Evolutionary conservation across 2,329 filamentous ascomycete genomes (phyloP).

Genomic region (Xylariomycetidae sp.): DNA sequence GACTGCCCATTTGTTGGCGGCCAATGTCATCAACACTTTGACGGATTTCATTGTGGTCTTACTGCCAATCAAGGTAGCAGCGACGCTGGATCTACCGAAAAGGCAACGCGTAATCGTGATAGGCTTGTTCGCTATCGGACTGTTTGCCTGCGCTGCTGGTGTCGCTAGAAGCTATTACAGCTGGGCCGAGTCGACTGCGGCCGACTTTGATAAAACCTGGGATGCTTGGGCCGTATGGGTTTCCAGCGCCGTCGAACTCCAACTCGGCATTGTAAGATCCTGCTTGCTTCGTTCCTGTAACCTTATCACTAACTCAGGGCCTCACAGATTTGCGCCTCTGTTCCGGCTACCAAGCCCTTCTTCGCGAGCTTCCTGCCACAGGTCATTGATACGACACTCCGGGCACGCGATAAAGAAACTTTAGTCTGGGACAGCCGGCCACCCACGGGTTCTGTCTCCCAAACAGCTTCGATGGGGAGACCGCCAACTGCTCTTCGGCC

Average conservation of each 20-base stretch:
- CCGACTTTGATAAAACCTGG: conserved; percentile 30
- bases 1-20: conserved; percentile 42
- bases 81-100: conserved; percentile 37
- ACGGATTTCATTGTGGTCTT: conserved; percentile 52
- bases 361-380: conserved; percentile 31
- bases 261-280: conserved; percentile 34
- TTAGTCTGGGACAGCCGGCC: conserved; percentile 9
- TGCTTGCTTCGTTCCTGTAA: not conserved
- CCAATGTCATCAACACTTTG: conserved; percentile 53
- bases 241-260: conserved; percentile 32
- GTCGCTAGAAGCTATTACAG: conserved; percentile 32
- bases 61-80: conserved; percentile 42
- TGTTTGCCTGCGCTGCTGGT: conserved; percentile 37
- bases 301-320: conserved; percentile 1
- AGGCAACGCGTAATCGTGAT: conserved; percentile 41
- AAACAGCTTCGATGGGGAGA: too few relatives aligned
- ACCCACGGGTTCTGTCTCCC: too few relatives aligned
- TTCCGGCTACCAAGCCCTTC: conserved; percentile 39
- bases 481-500: too few relatives aligned
- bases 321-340: conserved; percentile 35
- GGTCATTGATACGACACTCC: conserved; percentile 5
- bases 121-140: conserved; percentile 43
- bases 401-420: conserved; percentile 2
- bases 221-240: conserved; percentile 30
- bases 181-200: conserved; percentile 20